phyloP scores from a whole-genome alignment of 306 rosid species.

The Begonia masoniana region DNA sequence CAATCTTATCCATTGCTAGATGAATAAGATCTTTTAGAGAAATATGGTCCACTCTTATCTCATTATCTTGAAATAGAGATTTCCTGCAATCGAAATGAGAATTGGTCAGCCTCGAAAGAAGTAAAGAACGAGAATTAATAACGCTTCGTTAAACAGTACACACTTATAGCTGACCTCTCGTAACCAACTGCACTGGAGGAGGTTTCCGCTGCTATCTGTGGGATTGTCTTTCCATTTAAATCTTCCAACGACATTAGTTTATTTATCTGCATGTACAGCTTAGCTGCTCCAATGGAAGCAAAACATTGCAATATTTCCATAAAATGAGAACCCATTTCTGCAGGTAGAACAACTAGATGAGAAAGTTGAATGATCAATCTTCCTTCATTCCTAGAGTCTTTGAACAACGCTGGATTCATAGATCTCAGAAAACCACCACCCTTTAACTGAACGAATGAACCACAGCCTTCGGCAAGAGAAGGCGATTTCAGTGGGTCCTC shows the following conservation, averaged over 20 bases:
- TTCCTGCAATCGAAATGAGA: constrained; percentile 28
- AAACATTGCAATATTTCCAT: constrained; percentile 47
- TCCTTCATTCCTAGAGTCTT: constrained; percentile 38
- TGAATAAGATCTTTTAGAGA: constrained; percentile 41
- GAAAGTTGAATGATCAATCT: constrained; percentile 58
- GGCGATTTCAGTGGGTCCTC: constrained; percentile 34
- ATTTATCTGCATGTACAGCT: constrained; percentile 19
- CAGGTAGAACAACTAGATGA: constrained; percentile 46
- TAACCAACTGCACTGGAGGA: constrained; percentile 2
- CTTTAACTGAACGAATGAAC: constrained; percentile 33
- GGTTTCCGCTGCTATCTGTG: constrained; percentile 19
- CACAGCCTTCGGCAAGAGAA: constrained; percentile 55
- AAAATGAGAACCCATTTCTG: constrained; percentile 46
- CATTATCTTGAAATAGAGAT: constrained; percentile 9
- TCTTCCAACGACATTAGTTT: constrained; percentile 51
- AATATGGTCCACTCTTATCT: constrained; percentile 15
- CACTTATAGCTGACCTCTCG: too few relatives aligned
- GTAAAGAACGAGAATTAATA: too few relatives aligned
- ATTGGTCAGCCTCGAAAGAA: neutral
- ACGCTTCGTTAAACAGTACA: too few relatives aligned
- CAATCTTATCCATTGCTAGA: constrained; percentile 31
- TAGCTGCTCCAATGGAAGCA: constrained; percentile 39
- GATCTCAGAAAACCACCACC: constrained; percentile 60
- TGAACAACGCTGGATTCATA: constrained; percentile 54
- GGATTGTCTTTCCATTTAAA: constrained; percentile 53